phyloP scores from a whole-genome alignment of 495 filamentous ascomycete genomes.

The Hypomontagnella submonticulosa region DNA sequence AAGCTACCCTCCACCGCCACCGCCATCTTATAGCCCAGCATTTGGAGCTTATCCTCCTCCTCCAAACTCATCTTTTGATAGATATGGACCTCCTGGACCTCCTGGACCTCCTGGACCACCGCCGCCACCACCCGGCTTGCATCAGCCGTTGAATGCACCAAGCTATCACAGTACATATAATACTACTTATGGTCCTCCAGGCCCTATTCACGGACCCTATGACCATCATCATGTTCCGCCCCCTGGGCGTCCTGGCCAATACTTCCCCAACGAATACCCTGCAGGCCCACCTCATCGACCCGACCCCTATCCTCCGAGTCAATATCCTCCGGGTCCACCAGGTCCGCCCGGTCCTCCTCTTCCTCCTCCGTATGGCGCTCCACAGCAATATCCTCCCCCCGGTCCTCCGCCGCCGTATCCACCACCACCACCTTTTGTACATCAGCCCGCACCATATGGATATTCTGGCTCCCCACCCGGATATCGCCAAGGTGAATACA shows the following conservation, averaged over 20 bases:
- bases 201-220: conserved; percentile 31
- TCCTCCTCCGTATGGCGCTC: conserved; percentile 33
- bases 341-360: conserved; percentile 22
- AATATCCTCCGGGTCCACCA: conserved; percentile 28
- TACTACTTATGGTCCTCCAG: conserved; percentile 36
- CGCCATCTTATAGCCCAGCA: conserved; percentile 38
- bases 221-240: conserved; percentile 30
- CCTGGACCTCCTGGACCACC: conserved; percentile 37
- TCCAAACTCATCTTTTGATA: conserved; percentile 36
- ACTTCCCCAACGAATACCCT: conserved; percentile 27
- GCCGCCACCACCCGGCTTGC: conserved; percentile 42
- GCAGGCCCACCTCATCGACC: conserved; percentile 26
- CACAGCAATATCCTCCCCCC: conserved; percentile 36
- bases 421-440: conserved; percentile 36
- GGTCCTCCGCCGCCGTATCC: conserved; percentile 39
- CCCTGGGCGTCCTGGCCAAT: conserved; percentile 28
- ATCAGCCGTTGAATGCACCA: conserved; percentile 46
- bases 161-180: conserved; percentile 46
- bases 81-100: conserved; percentile 40
- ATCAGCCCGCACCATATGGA: conserved; percentile 35
- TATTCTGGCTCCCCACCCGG: conserved; percentile 49
- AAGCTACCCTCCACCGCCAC: conserved; percentile 43
- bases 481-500: conserved; percentile 46
- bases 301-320: conserved; percentile 24
- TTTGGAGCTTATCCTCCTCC: conserved; percentile 41